A percentile compares a stretch with the other conserved stretches of the same genome.
phyloP scores from a whole-genome alignment of 1,284 basidiomycete species.

The Microbotryum violaceum region DNA sequence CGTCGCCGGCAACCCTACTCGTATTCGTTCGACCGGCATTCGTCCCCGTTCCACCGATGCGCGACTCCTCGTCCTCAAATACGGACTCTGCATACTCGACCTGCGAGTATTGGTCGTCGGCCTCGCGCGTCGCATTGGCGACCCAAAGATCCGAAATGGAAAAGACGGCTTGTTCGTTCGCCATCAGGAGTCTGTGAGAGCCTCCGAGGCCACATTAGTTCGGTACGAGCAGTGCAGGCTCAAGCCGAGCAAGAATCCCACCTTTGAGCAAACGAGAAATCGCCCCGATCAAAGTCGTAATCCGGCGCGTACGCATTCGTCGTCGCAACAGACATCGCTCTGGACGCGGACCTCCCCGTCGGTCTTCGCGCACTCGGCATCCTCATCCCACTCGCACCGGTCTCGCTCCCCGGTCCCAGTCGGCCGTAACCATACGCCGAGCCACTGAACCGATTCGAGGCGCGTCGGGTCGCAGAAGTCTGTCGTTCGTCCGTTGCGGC shows the following conservation, averaged over 20 bases:
- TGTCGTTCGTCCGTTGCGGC: too few relatives aligned
- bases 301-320: slow-evolving; percentile 28
- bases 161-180: slow-evolving; percentile 81
- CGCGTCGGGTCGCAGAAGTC: slow-evolving; percentile 45
- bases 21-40: neutral
- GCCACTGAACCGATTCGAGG: slow-evolving; percentile 54
- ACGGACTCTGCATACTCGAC: slow-evolving; percentile 54
- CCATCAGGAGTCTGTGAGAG: slow-evolving; percentile 58
- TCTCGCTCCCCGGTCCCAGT: neutral
- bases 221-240: neutral
- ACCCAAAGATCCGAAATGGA: slow-evolving; percentile 88
- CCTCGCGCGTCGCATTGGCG: slow-evolving; percentile 76
- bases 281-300: slow-evolving; percentile 26
- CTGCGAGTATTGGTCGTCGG: slow-evolving; percentile 51
- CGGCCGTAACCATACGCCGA: slow-evolving; percentile 65
- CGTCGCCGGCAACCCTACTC: slow-evolving; percentile 2
- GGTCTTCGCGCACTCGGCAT: slow-evolving; percentile 9
- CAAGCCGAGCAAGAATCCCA: slow-evolving; percentile 15
- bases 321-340: slow-evolving; percentile 12
- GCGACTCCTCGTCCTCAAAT: slow-evolving; percentile 41
- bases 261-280: slow-evolving; percentile 65
- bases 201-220: neutral
- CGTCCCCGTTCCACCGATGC: slow-evolving; percentile 39
- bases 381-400: slow-evolving; percentile 18
- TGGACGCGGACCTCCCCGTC: neutral